Conservation (phyloP, 768 basidiomycete genomes). For the Boletus rufocinnamomeus region DNA sequence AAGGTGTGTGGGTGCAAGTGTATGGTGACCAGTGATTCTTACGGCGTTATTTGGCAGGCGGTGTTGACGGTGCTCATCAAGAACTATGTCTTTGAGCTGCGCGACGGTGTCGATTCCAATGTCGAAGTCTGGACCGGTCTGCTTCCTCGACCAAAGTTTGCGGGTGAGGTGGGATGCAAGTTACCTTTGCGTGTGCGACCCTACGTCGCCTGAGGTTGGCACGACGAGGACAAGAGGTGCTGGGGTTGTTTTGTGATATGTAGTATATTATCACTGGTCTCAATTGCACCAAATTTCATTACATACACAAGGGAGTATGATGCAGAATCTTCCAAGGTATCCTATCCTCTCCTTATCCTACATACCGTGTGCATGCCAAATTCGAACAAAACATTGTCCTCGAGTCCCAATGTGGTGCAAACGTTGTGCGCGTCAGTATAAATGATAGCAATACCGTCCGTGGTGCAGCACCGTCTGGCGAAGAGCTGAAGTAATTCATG, state of each 20-base stretch:
- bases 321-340: background rate
- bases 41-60: constrained; percentile 33
- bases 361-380: background rate
- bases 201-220: constrained; percentile 1
- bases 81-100: constrained; percentile 38
- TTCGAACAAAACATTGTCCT: background rate
- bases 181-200: constrained; percentile 25
- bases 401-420: background rate
- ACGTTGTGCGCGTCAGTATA: background rate
- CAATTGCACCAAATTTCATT: background rate
- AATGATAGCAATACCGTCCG: background rate
- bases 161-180: constrained; percentile 24
- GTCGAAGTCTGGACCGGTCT: constrained; percentile 8
- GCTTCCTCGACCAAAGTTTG: constrained; percentile 11
- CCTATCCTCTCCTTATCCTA: background rate
- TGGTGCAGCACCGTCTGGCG: background rate
- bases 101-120: constrained; percentile 38
- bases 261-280: background rate
- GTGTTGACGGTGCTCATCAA: constrained; percentile 43
- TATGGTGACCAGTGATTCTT: background rate
- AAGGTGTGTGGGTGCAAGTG: constrained; percentile 25
- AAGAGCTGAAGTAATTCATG: background rate
- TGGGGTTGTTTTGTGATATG: background rate
- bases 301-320: no score
- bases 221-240: background rate